These are phyloP conservation scores for Straminergon stramineum DNA, from an alignment of 225 moss, liverwort and hornwort genomes.

Conservation along the genomic window DNA sequence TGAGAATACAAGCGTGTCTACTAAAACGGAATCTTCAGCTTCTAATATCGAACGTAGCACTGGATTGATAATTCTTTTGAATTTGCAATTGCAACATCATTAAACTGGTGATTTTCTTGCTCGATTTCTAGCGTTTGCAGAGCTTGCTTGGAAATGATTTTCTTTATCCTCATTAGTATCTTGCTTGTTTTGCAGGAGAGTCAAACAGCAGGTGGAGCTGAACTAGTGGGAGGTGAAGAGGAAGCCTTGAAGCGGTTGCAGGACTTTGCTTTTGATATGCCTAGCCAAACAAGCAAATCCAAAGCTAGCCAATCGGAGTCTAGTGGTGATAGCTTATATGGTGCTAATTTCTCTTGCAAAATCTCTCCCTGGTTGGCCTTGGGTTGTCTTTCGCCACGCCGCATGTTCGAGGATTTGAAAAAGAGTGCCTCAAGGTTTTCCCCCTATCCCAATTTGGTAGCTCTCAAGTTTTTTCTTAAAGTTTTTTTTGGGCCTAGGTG, in stretches of 20 bases:
- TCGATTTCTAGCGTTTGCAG: not conserved
- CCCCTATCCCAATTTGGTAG: not conserved
- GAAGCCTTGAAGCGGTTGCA: constrained; percentile 81
- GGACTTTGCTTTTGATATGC: constrained; percentile 54
- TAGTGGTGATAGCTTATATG: constrained; percentile 70
- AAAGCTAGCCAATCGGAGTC: constrained; percentile 36
- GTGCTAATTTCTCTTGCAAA: constrained; percentile 98
- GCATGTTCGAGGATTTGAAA: constrained; percentile 93
- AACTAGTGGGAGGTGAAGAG: constrained; percentile 78
- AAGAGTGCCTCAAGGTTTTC: constrained; percentile 46
- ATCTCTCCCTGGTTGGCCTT: constrained; percentile 98
- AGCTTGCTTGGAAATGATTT: not conserved
- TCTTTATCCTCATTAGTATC: not conserved
- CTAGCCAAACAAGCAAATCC: constrained; percentile 21
- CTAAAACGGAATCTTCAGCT: not conserved
- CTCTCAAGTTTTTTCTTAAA: not conserved
- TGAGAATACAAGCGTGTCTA: not conserved
- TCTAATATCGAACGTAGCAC: not conserved
- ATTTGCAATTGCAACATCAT: not conserved
- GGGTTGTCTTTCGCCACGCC: constrained; percentile 98
- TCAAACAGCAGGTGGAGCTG: constrained; percentile 54
- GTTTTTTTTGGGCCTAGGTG: not conserved
- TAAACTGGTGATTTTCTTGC: not conserved
- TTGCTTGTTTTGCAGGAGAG: constrained; percentile 45
- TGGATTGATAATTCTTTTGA: not conserved